Evolutionary conservation across 495 filamentous ascomycete genomes (phyloP), one percentile per base, ranked within the genome.

Genomic region (Rusavskia elegans): DNA sequence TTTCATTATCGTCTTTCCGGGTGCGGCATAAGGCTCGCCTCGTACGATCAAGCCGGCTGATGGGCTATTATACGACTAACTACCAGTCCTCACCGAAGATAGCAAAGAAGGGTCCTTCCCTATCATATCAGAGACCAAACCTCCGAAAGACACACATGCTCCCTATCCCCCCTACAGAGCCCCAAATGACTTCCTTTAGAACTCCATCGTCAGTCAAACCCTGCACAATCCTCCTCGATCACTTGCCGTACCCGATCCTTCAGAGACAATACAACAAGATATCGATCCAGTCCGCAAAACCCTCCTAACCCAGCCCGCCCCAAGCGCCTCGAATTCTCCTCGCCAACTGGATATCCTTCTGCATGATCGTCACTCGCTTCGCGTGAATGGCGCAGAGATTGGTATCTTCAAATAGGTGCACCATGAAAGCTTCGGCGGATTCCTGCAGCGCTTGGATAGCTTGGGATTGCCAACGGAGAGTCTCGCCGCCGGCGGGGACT

Each of bases 291-390:
- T 35, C 7, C 6, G 9, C 32, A 2, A 11, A 35, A 40, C 44
- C 7, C 14, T 27, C 30, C 23, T 62, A 80, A 14, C 80, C 80
- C 44, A 81, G 58, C 4, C 80, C 80, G 25, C 74, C 79, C 80
- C 80, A 83, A 25, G 72, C 77, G 1, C 80, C 80, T 27, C 89
- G 75, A 71, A 94, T 93, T 59, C 89, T 71, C 57, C 89, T 73
- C 36, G 89, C 89, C 46, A 95, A 73, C 63, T 94, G 89, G 42
- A 95, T 89, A 66, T 95, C 89, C 66, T 92, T 93, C 63, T 95
- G 88, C 89, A 95, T 95, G 57, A 97, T 94, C 1, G 90, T 97
- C 7, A 97, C 89, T 29, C 90, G 75, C 71, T 95, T 96, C 40
- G 90, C 90, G 64, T 97, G 90, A 29, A 97, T 84, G 17, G 90